Evolutionary conservation across 106 monocot species (phyloP).

Genomic region (Allium fistulosum): DNA sequence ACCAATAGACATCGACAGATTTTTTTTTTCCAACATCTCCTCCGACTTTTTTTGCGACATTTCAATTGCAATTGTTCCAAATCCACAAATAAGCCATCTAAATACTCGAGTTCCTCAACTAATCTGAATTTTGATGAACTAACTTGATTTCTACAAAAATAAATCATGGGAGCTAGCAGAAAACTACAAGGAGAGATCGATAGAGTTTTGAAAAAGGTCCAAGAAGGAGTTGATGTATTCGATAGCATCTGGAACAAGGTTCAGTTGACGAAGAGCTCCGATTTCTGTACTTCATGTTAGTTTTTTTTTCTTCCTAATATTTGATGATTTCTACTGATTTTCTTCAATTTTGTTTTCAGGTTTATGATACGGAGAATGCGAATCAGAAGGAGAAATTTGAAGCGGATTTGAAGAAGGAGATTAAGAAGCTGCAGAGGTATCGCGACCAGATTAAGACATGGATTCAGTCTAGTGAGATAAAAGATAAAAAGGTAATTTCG

Average conservation of each 20-base stretch:
- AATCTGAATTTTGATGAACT: too few species aligned
- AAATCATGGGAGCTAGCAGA: slow-evolving; percentile 78
- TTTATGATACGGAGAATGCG: slow-evolving; percentile 89
- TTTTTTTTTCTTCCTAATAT: background rate
- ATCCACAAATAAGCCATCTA: too few species aligned
- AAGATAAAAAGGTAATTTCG: slow-evolving; percentile 67
- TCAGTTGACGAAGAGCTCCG: slow-evolving; percentile 2
- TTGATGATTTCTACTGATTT: background rate
- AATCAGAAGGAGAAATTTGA: slow-evolving; percentile 99
- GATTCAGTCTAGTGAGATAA: slow-evolving; percentile 95
- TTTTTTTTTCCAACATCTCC: too few species aligned
- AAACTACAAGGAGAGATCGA: slow-evolving; percentile 97
- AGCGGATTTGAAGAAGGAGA: slow-evolving; percentile 96
- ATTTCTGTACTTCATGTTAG: background rate
- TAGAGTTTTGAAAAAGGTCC: slow-evolving; percentile 88
- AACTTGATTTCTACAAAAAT: background rate
- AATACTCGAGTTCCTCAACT: too few species aligned
- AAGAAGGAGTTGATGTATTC: slow-evolving; percentile 93
- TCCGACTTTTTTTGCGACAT: too few species aligned
- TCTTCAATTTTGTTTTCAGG: slow-evolving; percentile 21
- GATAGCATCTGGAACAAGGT: slow-evolving; percentile 99
- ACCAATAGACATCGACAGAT: too few species aligned
- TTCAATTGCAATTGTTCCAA: too few species aligned
- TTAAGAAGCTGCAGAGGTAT: slow-evolving; percentile 95
- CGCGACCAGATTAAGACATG: slow-evolving; percentile 96